phyloP scores from a whole-genome alignment of 2,329 filamentous ascomycete species.

The Lojkania enalia region DNA sequence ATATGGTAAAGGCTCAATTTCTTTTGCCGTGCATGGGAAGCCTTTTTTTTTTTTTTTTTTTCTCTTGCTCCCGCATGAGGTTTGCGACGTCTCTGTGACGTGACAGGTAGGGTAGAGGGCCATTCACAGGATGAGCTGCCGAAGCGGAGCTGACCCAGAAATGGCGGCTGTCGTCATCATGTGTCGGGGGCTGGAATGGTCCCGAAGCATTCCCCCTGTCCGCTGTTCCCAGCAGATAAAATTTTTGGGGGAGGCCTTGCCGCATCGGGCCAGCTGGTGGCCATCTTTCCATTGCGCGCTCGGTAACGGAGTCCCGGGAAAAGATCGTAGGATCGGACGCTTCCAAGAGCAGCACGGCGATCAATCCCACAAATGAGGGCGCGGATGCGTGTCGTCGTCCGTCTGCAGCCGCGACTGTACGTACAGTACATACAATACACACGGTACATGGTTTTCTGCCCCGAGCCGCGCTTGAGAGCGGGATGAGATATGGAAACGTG shows the following conservation, averaged over 20 bases:
- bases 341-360: conserved; percentile 11
- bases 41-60: too few species aligned
- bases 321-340: not conserved
- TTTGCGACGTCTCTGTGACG: too few species aligned
- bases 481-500: not conserved
- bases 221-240: conserved; percentile 30
- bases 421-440: too few species aligned
- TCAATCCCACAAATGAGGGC: conserved; percentile 11
- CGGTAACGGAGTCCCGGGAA: conserved; percentile 25
- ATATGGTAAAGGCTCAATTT: too few species aligned
- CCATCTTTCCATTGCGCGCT: conserved; percentile 5
- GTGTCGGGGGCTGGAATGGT: conserved; percentile 18
- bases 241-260: conserved; percentile 17
- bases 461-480: not conserved
- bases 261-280: conserved; percentile 3
- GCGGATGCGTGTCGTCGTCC: not conserved
- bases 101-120: too few species aligned
- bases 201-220: too few species aligned
- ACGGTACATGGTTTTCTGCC: too few species aligned
- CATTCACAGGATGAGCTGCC: too few species aligned
- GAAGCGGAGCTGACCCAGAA: too few species aligned
- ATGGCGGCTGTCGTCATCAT: conserved; percentile 40
- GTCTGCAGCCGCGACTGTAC: not conserved
- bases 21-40: too few species aligned
- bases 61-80: too few species aligned